Percentiles rank a stretch among this genome's conserved stretches.
Conservation (phyloP, 371 early-diverging fungal genomes). For the Apophysomyces ossiformis region DNA sequence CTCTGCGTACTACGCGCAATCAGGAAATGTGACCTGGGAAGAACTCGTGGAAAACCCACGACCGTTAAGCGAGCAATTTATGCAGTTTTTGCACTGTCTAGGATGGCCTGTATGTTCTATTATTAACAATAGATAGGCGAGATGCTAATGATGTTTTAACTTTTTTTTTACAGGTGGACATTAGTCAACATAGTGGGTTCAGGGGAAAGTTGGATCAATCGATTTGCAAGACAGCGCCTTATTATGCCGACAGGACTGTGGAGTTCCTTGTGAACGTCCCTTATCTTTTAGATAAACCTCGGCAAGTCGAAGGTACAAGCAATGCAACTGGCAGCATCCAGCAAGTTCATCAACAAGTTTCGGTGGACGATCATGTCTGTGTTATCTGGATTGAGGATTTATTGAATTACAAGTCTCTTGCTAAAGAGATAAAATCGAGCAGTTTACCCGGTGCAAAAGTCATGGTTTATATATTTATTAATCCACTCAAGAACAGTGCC, state of each 20-base stretch:
- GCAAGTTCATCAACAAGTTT: conserved; percentile 42
- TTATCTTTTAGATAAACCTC: conserved; percentile 47
- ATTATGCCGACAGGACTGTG: conserved; percentile 70
- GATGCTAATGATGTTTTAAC: background rate
- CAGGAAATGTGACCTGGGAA: conserved; percentile 52
- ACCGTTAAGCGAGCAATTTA: conserved; percentile 61
- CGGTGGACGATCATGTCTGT: conserved; percentile 62
- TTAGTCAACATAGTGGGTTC: conserved; percentile 67
- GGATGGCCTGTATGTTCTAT: conserved; percentile 69
- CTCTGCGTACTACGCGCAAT: conserved; percentile 65
- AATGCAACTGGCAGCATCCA: conserved; percentile 24
- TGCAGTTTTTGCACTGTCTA: conserved; percentile 69
- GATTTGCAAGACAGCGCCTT: conserved; percentile 66
- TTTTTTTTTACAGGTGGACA: conserved; percentile 41
- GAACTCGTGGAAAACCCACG: conserved; percentile 62
- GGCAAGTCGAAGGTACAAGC: conserved; percentile 16
- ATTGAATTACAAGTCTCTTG: conserved; percentile 31
- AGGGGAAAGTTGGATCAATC: conserved; percentile 61
- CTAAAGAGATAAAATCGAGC: conserved; percentile 38
- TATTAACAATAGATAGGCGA: background rate
- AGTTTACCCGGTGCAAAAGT: conserved; percentile 29
- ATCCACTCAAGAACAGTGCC: conserved; percentile 52
- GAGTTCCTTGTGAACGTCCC: conserved; percentile 81
- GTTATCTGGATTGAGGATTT: conserved; percentile 73
- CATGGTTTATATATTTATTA: conserved; percentile 64